These are phyloP conservation scores for Globisporangium viniferum DNA, from an alignment of 352 stramenopile genomes.

Conservation along the genomic window DNA sequence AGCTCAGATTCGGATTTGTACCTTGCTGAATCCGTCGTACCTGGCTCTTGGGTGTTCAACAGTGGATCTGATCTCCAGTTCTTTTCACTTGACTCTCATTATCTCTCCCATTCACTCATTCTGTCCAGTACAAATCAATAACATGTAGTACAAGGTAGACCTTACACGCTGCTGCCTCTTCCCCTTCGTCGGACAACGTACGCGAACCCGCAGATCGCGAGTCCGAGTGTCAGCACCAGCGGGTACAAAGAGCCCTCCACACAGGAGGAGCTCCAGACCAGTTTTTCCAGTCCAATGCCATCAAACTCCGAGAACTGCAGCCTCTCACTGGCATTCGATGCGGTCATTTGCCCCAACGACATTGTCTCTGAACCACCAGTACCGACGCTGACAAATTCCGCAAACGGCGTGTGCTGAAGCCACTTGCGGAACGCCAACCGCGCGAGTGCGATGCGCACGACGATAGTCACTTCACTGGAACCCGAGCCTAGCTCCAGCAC, in stretches of 20 bases:
- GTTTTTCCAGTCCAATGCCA: slow-evolving; percentile 6
- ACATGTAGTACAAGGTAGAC: no score
- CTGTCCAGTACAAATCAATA: no score
- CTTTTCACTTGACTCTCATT: no score
- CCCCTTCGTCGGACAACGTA: no score
- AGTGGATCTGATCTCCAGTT: no score
- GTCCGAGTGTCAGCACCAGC: not conserved
- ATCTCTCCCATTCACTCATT: no score
- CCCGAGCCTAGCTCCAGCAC: slow-evolving; percentile 44
- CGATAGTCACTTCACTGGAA: slow-evolving; percentile 27
- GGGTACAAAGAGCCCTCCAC: slow-evolving; percentile 2
- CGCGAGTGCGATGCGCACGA: slow-evolving; percentile 35
- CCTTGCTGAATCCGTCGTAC: no score
- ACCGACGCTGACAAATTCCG: slow-evolving; percentile 11
- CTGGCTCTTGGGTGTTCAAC: no score
- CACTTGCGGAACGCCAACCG: slow-evolving; percentile 34
- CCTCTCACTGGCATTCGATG: not conserved
- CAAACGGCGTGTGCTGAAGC: slow-evolving; percentile 25
- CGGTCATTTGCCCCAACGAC: not conserved
- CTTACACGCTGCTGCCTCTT: no score
- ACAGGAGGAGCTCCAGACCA: not conserved
- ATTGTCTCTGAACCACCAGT: not conserved
- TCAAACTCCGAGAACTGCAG: slow-evolving; percentile 9
- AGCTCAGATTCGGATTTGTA: no score
- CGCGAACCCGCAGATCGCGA: not conserved